phyloP scores from a whole-genome alignment of 2,329 filamentous ascomycete species.

The Acrocalymma vagum region DNA sequence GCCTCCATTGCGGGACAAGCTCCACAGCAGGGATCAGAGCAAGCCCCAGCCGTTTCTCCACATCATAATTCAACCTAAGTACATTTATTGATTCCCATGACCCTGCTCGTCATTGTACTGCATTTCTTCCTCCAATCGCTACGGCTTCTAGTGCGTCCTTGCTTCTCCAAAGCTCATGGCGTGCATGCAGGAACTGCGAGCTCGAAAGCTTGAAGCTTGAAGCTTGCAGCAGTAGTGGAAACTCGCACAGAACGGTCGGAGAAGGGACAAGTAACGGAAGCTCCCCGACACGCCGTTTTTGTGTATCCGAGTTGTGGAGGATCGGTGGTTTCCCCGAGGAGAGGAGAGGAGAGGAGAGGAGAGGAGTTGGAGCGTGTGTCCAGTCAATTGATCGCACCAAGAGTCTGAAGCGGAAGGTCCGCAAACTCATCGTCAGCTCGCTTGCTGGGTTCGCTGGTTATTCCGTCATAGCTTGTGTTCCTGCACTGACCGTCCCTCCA shows the following conservation, averaged over 20 bases:
- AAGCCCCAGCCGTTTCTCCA: constrained; percentile 31
- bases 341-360: too few relatives aligned
- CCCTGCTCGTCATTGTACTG: constrained; percentile 18
- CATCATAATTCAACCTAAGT: constrained; percentile 28
- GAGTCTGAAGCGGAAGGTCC: too few relatives aligned
- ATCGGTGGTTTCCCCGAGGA: too few relatives aligned
- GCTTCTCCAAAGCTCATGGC: too few relatives aligned
- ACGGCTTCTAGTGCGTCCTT: constrained; percentile 8
- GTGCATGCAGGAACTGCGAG: neutral
- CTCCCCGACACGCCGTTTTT: neutral
- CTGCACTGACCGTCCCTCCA: too few relatives aligned
- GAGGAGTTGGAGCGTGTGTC: too few relatives aligned
- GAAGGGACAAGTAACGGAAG: constrained; percentile 5
- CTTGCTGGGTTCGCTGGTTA: too few relatives aligned
- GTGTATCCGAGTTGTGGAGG: too few relatives aligned
- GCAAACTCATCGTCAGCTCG: too few relatives aligned
- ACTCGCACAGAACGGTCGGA: neutral
- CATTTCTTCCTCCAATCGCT: constrained; percentile 31
- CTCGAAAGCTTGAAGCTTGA: constrained; percentile 12
- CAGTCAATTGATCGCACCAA: too few relatives aligned
- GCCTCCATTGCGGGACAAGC: constrained; percentile 24
- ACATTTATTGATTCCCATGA: too few relatives aligned
- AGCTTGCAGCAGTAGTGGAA: constrained; percentile 4
- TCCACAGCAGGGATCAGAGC: constrained; percentile 19
- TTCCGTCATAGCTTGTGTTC: constrained; percentile 34